Evolutionary conservation across 73 alveolate species (phyloP).

Genomic region (Tetrahymena elliotti): DNA sequence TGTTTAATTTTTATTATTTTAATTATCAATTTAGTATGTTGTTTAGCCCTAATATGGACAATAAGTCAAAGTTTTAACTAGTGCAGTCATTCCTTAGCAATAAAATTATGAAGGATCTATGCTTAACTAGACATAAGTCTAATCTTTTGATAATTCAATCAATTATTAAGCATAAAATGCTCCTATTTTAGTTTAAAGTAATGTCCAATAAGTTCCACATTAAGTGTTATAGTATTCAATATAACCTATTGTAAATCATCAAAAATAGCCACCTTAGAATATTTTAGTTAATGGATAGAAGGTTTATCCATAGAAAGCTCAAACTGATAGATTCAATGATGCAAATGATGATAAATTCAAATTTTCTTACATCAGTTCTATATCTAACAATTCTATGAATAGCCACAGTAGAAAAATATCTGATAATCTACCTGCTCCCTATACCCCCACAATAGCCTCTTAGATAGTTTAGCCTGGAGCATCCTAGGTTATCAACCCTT

Average conservation of each 20-base stretch:
- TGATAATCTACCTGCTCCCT: background rate
- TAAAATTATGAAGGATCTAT: background rate
- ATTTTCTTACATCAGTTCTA: background rate
- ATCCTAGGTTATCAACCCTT: background rate
- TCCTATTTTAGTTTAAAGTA: background rate
- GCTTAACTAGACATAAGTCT: background rate
- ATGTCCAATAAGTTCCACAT: background rate
- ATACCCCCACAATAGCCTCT: background rate
- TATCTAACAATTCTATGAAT: background rate
- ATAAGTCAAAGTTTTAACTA: background rate
- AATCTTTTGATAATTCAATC: background rate
- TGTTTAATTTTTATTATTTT: background rate
- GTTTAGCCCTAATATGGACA: background rate
- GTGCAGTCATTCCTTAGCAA: background rate
- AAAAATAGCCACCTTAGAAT: background rate
- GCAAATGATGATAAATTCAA: background rate
- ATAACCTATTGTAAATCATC: background rate
- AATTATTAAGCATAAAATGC: background rate
- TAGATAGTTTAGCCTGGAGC: background rate
- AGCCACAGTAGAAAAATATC: background rate
- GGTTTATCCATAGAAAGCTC: background rate
- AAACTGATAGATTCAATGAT: background rate
- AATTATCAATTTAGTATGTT: background rate
- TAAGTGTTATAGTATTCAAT: background rate
- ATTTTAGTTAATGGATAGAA: background rate